Evolutionary conservation across 441 rosid species (phyloP).

Genomic region (Jatropha multifida): DNA sequence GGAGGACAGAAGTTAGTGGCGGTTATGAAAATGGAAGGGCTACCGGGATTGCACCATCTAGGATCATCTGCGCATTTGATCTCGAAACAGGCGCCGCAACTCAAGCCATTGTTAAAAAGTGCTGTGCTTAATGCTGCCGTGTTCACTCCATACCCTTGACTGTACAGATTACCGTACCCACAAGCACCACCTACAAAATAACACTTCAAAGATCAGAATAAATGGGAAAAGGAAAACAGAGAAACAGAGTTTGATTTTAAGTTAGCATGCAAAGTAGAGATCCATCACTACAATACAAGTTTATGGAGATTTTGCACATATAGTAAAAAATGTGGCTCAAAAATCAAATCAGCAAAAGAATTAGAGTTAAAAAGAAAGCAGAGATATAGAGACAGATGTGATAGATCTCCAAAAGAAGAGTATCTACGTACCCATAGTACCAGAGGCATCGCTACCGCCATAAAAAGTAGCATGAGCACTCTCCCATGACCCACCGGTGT

Average conservation of each 20-base stretch:
- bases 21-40: constrained; percentile 27
- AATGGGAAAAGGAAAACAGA: neutral
- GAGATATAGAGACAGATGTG: neutral
- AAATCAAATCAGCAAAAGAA: neutral
- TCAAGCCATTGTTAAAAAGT: constrained; percentile 33
- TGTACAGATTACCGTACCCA: constrained; percentile 39
- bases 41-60: constrained; percentile 32
- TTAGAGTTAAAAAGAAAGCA: neutral
- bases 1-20: constrained; percentile 35
- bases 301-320: too few species aligned
- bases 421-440: constrained; percentile 74
- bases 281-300: too few species aligned
- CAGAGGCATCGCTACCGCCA: constrained; percentile 90
- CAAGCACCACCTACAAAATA: constrained; percentile 33
- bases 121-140: constrained; percentile 39
- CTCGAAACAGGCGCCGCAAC: constrained; percentile 40
- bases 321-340: neutral
- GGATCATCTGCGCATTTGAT: constrained; percentile 29
- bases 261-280: too few species aligned
- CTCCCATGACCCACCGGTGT: constrained; percentile 63
- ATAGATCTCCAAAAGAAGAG: neutral
- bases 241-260: too few species aligned
- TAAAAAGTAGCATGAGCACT: constrained; percentile 91
- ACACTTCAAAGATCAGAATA: too few species aligned
- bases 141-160: constrained; percentile 40